Evolutionary conservation across 108 stramenopile genomes (phyloP).

Genomic region (Mediolabrus comicus): DNA sequence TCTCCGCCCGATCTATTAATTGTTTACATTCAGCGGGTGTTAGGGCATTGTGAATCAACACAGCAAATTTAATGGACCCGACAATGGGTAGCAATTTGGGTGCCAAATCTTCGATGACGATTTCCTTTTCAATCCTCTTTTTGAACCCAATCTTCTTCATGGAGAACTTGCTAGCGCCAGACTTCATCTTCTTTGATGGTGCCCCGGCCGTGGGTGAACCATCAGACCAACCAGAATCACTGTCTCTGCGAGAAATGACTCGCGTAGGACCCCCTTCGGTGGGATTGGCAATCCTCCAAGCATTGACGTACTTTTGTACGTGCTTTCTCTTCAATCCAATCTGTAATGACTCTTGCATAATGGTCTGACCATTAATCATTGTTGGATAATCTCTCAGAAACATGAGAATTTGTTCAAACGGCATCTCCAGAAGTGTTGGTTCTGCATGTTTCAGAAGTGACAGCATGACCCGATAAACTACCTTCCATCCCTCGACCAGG

Average conservation of each 20-base stretch:
- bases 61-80: conserved; percentile 28
- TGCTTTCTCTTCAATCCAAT: conserved; percentile 71
- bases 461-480: conserved; percentile 93
- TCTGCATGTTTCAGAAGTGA: conserved; percentile 75
- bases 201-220: neutral
- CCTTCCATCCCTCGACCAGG: conserved; percentile 91
- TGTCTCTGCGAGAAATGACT: neutral
- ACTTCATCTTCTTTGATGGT: neutral
- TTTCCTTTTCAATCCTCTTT: conserved; percentile 13
- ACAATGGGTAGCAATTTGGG: conserved; percentile 20
- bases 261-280: neutral
- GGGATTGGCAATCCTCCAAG: neutral
- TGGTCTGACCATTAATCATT: conserved; percentile 55
- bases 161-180: neutral
- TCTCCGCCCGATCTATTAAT: conserved; percentile 29
- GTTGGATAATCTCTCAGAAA: conserved; percentile 80
- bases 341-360: conserved; percentile 68
- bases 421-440: conserved; percentile 51
- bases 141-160: neutral
- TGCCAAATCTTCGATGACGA: conserved; percentile 27
- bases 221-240: neutral
- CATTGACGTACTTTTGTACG: conserved; percentile 60
- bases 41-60: conserved; percentile 23
- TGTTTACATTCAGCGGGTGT: conserved; percentile 28
- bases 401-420: conserved; percentile 77